Conservation (phyloP, 768 basidiomycete species). For the Lactarius akahatsu region DNA sequence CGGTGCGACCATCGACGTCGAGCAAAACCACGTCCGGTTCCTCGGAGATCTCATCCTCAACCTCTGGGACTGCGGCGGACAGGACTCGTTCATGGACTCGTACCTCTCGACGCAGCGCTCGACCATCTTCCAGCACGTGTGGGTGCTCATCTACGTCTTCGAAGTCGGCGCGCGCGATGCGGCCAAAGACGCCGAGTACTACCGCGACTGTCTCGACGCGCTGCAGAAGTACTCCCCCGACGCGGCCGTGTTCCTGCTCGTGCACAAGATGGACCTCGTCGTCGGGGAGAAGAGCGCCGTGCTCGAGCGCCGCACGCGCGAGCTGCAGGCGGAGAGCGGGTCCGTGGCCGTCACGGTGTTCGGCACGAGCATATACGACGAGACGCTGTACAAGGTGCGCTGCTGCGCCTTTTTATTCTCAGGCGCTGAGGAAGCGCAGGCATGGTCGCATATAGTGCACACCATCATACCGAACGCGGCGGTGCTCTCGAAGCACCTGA, state of each 20-base stretch:
- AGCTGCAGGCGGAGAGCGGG: constrained; percentile 67
- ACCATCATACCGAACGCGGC: constrained; percentile 93
- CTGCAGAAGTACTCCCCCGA: constrained; percentile 75
- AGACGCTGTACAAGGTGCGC: constrained; percentile 87
- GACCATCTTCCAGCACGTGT: constrained; percentile 96
- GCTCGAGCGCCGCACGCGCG: constrained; percentile 71
- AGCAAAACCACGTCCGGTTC: constrained; percentile 96
- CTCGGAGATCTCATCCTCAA: constrained; percentile 95
- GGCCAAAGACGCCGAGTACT: constrained; percentile 86
- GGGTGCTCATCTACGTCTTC: constrained; percentile 98
- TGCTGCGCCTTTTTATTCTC: constrained; percentile 8
- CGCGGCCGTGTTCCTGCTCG: constrained; percentile 82
- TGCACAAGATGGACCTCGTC: constrained; percentile 98
- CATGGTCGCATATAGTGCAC: constrained; percentile 97
- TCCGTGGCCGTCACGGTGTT: constrained; percentile 68
- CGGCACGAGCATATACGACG: constrained; percentile 96
- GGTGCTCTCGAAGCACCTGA: constrained; percentile 84
- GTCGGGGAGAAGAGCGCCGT: constrained; percentile 55
- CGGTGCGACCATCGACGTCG: constrained; percentile 97
- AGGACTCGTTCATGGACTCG: constrained; percentile 97
- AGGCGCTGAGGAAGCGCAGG: constrained; percentile 46
- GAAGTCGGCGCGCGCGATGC: constrained; percentile 88
- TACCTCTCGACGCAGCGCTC: constrained; percentile 89
- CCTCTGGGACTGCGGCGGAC: constrained; percentile 98
- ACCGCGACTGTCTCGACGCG: constrained; percentile 85